Base-by-base conservation (phyloP, 2,329 filamentous ascomycete species). In the Claviceps maximensis region DNA sequence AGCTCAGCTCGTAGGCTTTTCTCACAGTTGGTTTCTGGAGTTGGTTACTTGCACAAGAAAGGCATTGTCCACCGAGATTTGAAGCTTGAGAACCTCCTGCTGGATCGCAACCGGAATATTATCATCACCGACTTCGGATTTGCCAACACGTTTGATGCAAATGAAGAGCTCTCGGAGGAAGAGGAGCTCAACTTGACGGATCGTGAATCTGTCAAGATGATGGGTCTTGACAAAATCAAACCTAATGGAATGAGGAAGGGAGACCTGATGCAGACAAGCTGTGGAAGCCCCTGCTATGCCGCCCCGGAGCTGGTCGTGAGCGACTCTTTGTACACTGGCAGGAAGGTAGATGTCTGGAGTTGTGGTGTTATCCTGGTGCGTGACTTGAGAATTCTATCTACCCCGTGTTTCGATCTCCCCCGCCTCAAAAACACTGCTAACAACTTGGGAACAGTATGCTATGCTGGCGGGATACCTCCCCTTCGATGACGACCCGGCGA, bases 111-210 rank as follows among this genome's bases (percentile, higher is more conserved):
- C 66, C 86, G 89, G 58, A 98, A 98, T 73, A 97, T 98, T 64
- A 98, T 98, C 71, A 98, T 98, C 65, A 98, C 93, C 17, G 93
- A 98, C 71, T 98, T 98, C 70, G 93, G 93, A 19, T 98, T 98
- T 67, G 93, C 93, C 60, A 98, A 98, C 69, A 97, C 90, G 0
- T 98, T 98, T 65, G 87, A 96, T 64, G 82, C 93, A 0, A 72
- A 75, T 38, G 93, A 98, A 64, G 89, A 96, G 66, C 77, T 98
- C 41, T 82, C 80, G 4, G 89, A 95, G 55, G 90, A 96, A 55
- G 86, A 96, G 59, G 93, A 97, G 69, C 80, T 89, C 62, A 87
- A 89, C 58, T 73, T 98, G 23, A 79, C 81, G 27, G 91, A 95
- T 64, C 86, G 88, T 59, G 90, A 96, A 19, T 93, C 84, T 64